Conservation (phyloP, 225 moss, liverwort and hornwort species). For the Lunularia cruciata region DNA sequence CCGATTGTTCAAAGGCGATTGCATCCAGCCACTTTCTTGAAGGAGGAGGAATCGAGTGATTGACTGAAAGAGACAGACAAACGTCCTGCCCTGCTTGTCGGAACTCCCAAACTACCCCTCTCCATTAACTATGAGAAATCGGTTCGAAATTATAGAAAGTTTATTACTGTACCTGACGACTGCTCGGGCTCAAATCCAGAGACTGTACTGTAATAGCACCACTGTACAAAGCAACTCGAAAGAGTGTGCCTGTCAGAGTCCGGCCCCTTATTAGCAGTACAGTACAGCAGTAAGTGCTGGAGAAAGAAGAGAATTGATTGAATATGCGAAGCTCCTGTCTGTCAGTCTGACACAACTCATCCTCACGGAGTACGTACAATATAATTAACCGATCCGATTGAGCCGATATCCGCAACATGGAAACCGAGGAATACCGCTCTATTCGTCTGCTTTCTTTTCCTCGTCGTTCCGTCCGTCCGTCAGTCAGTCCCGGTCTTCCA, state of each 20-base stretch:
- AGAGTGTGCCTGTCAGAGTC: neutral
- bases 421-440: too few relatives aligned
- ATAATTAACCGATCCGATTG: too few relatives aligned
- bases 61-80: neutral
- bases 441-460: too few relatives aligned
- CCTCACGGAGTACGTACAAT: too few relatives aligned
- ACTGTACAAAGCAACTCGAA: neutral
- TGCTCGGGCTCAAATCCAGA: neutral
- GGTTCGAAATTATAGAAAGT: neutral
- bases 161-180: neutral
- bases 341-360: neutral
- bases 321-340: neutral
- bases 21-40: neutral
- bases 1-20: neutral
- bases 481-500: too few relatives aligned
- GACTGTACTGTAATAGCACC: neutral
- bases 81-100: conserved; percentile 5
- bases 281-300: too few relatives aligned
- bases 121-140: neutral
- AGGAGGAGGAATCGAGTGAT: neutral
- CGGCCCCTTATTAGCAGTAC: neutral
- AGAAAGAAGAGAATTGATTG: neutral
- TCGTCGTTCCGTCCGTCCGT: too few relatives aligned
- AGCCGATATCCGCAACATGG: too few relatives aligned
- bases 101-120: neutral